Conservation (phyloP, 2,329 filamentous ascomycete genomes). For the Rosellinia necatrix region DNA sequence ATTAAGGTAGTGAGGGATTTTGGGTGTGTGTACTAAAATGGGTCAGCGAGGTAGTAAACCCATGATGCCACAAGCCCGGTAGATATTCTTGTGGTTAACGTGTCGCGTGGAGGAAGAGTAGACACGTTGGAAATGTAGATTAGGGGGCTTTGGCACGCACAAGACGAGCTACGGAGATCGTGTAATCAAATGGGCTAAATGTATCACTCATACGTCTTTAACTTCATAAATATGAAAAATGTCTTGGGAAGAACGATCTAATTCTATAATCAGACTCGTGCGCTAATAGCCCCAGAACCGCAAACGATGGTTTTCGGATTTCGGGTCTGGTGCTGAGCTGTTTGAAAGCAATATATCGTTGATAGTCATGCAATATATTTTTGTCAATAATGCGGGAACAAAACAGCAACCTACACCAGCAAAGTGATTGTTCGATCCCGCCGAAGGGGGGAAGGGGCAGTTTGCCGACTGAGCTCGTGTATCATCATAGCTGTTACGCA, state of each 20-base stretch:
- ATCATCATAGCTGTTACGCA: background rate
- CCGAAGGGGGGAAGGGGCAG: no score
- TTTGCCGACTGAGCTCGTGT: background rate
- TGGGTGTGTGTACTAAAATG: no score
- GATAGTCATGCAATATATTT: slow-evolving; percentile 2
- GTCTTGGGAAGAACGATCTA: no score
- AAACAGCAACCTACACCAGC: background rate
- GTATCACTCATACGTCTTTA: no score
- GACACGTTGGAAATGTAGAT: no score
- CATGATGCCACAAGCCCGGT: background rate
- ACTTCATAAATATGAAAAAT: no score
- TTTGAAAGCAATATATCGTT: background rate
- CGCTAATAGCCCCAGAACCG: background rate
- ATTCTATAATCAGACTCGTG: background rate
- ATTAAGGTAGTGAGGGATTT: no score
- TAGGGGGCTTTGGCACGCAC: no score
- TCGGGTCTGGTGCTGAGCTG: background rate
- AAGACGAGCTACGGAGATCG: no score
- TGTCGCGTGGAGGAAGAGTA: background rate
- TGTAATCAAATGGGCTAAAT: no score
- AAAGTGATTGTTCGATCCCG: background rate
- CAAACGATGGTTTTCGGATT: background rate
- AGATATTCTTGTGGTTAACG: background rate
- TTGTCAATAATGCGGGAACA: background rate
- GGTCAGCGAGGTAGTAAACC: background rate